Percentiles rank a stretch among this genome's conserved stretches.
Evolutionary conservation across 2,329 filamentous ascomycete genomes (phyloP).

Genomic region (Hypoxylon sp.): DNA sequence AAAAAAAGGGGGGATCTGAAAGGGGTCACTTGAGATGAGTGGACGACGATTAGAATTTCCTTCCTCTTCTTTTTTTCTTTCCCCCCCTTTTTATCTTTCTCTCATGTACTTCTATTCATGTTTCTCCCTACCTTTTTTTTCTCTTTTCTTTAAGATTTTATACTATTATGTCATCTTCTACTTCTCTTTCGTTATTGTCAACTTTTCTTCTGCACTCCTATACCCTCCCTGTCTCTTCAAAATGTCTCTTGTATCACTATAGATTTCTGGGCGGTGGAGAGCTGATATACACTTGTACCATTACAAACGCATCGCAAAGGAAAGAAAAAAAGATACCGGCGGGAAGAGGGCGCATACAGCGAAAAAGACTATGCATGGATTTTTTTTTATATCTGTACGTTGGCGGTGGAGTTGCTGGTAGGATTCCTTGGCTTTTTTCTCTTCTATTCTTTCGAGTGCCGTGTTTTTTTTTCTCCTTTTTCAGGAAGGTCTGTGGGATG

Average conservation of each 20-base stretch:
- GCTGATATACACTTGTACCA: slow-evolving; percentile 38
- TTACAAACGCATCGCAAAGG: slow-evolving; percentile 30
- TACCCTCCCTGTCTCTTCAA: neutral
- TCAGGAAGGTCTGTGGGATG: slow-evolving; percentile 5
- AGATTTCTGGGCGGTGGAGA: slow-evolving; percentile 18
- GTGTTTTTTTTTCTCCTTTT: neutral
- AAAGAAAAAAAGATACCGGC: slow-evolving; percentile 16
- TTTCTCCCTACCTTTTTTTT: slow-evolving; percentile 34
- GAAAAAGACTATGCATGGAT: slow-evolving; percentile 31
- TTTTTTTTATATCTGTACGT: slow-evolving; percentile 25
- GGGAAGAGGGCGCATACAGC: slow-evolving; percentile 7
- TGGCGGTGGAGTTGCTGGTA: slow-evolving; percentile 15
- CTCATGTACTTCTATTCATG: slow-evolving; percentile 22
- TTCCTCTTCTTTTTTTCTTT: slow-evolving; percentile 5
- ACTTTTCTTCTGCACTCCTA: neutral
- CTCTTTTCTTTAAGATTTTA: slow-evolving; percentile 17
- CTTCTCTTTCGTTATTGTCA: slow-evolving; percentile 1
- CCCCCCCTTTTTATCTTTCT: slow-evolving; percentile 23
- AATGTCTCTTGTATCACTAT: slow-evolving; percentile 24
- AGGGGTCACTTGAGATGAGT: slow-evolving; percentile 12
- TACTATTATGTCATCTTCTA: slow-evolving; percentile 3
- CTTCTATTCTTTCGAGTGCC: neutral
- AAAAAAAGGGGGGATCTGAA: neutral
- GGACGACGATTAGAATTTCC: slow-evolving; percentile 12
- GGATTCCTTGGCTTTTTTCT: slow-evolving; percentile 1